phyloP scores from a whole-genome alignment of 306 rosid species.

The Pterocarpus macrocarpus region DNA sequence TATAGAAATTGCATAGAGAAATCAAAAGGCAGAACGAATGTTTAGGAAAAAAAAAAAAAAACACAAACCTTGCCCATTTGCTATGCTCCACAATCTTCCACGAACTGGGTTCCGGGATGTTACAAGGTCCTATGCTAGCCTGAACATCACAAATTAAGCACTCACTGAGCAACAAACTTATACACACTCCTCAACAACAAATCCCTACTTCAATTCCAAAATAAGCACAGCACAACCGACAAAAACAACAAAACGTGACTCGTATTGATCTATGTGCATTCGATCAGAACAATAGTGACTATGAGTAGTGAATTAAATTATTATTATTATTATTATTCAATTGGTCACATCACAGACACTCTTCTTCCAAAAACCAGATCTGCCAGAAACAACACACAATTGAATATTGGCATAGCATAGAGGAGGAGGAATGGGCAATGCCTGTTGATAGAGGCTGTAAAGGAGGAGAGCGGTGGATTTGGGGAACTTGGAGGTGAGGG shows the following conservation, averaged over 20 bases:
- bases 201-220: slow-evolving; percentile 6
- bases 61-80: slow-evolving; percentile 91
- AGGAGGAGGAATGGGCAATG: background rate
- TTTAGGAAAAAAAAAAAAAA: slow-evolving; percentile 6
- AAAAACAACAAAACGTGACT: background rate
- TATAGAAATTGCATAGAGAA: slow-evolving; percentile 7
- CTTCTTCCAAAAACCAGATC: background rate
- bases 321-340: too few relatives aligned
- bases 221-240: background rate
- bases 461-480: slow-evolving; percentile 82
- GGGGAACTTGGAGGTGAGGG: slow-evolving; percentile 79
- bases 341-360: too few relatives aligned
- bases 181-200: background rate
- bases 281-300: background rate
- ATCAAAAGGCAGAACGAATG: slow-evolving; percentile 8
- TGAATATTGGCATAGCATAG: too few relatives aligned
- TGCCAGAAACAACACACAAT: background rate
- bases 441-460: slow-evolving; percentile 90
- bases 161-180: slow-evolving; percentile 17
- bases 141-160: slow-evolving; percentile 49
- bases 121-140: slow-evolving; percentile 88
- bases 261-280: slow-evolving; percentile 16
- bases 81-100: slow-evolving; percentile 91
- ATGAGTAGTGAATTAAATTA: too few relatives aligned
- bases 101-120: slow-evolving; percentile 76